Conservation (phyloP, 2,329 filamentous ascomycete genomes). For the Graphiopsis chlorocephala region DNA sequence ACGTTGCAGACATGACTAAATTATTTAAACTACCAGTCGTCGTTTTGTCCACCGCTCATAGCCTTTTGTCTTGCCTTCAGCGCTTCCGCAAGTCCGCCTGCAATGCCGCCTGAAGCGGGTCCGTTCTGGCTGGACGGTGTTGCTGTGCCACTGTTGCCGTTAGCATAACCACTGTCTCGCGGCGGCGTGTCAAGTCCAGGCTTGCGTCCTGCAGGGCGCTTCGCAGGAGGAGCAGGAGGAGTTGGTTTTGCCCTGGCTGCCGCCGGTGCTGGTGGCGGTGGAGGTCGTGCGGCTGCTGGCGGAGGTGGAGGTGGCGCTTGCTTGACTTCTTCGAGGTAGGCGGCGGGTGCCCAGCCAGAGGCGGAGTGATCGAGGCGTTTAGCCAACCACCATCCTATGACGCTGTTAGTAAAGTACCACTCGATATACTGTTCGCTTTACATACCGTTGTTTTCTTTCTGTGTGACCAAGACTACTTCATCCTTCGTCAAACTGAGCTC, state of each 20-base stretch:
- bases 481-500: slow-evolving; percentile 78
- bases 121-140: slow-evolving; percentile 37
- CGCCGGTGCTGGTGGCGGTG: slow-evolving; percentile 61
- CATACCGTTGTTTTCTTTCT: slow-evolving; percentile 93
- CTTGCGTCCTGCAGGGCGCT: slow-evolving; percentile 74
- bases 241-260: slow-evolving; percentile 60
- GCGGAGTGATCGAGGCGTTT: slow-evolving; percentile 65
- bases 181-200: slow-evolving; percentile 63
- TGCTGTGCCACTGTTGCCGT: slow-evolving; percentile 37
- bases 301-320: slow-evolving; percentile 56
- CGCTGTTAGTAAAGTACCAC: slow-evolving; percentile 23
- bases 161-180: slow-evolving; percentile 60
- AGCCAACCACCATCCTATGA: slow-evolving; percentile 89
- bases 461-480: slow-evolving; percentile 82
- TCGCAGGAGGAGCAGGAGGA: slow-evolving; percentile 74
- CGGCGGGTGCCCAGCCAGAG: slow-evolving; percentile 92
- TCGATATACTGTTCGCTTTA: slow-evolving; percentile 13
- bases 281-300: slow-evolving; percentile 44
- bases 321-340: slow-evolving; percentile 84
- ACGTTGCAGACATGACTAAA: background rate
- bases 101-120: slow-evolving; percentile 44
- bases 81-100: slow-evolving; percentile 51
- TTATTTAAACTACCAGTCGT: slow-evolving; percentile 23
- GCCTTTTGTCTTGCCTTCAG: slow-evolving; percentile 49
- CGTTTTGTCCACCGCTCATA: slow-evolving; percentile 39